Percentiles rank a stretch among this genome's conserved stretches.
These are phyloP conservation scores for Claviceps sp. DNA, from an alignment of 2,329 filamentous ascomycete genomes.

Conservation along the genomic window DNA sequence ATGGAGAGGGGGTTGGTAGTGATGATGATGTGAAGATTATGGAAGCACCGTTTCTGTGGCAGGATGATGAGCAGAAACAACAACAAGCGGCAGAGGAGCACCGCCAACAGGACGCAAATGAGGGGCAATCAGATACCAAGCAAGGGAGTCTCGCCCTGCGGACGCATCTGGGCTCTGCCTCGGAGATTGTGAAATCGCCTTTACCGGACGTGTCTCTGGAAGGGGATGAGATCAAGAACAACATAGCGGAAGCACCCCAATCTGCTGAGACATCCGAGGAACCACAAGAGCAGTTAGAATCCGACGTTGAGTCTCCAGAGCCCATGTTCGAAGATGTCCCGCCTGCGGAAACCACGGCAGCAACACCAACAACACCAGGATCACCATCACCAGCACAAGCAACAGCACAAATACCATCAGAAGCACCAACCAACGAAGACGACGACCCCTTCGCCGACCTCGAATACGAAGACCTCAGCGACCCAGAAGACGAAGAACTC, in stretches of 20 bases:
- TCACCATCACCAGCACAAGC: not conserved
- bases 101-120: not conserved
- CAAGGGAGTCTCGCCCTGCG: too few relatives aligned
- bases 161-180: not conserved
- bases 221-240: not conserved
- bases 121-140: too few relatives aligned
- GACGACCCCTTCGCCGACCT: slow-evolving; percentile 38
- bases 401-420: too few relatives aligned
- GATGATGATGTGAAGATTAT: slow-evolving; percentile 46
- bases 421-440: slow-evolving; percentile 13
- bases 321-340: slow-evolving; percentile 24
- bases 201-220: not conserved
- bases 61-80: not conserved
- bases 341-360: not conserved
- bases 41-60: slow-evolving; percentile 23
- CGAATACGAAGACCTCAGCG: slow-evolving; percentile 63
- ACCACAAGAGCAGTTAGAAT: not conserved
- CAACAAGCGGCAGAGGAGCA: not conserved
- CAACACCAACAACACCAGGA: not conserved
- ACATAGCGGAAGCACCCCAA: not conserved
- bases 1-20: slow-evolving; percentile 40
- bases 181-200: slow-evolving; percentile 6
- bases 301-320: slow-evolving; percentile 18
- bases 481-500: slow-evolving; percentile 85
- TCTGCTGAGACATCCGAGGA: not conserved